Conservation (phyloP, 1,284 basidiomycete species). For the Cystobasidiaceae sp. region DNA sequence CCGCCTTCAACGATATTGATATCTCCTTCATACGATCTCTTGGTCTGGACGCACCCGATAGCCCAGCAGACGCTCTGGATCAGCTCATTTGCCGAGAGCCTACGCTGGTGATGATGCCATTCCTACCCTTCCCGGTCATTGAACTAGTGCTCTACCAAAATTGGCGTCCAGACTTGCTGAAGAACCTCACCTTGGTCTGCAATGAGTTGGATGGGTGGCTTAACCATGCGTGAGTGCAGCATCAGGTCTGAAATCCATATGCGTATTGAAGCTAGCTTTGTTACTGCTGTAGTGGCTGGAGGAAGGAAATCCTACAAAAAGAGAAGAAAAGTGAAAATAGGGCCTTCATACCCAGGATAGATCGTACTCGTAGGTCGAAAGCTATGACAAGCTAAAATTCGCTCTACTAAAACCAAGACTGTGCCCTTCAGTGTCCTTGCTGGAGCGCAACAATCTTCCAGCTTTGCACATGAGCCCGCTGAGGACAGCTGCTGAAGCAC, state of each 20-base stretch:
- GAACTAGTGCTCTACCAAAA: conserved; percentile 10
- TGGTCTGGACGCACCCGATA: neutral
- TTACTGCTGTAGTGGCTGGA: too few species aligned
- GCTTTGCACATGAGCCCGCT: too few species aligned
- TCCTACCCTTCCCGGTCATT: conserved; percentile 5
- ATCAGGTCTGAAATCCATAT: neutral
- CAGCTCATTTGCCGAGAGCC: conserved; percentile 19
- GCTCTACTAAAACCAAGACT: too few species aligned
- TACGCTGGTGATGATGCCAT: conserved; percentile 19
- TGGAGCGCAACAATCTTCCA: too few species aligned
- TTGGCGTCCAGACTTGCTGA: neutral
- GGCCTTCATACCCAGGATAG: too few species aligned
- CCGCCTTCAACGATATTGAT: conserved; percentile 5
- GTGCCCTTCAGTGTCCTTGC: too few species aligned
- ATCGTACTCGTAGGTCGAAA: too few species aligned
- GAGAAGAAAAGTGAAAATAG: too few species aligned
- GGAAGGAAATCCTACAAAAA: too few species aligned
- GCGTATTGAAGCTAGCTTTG: too few species aligned
- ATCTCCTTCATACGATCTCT: conserved; percentile 1
- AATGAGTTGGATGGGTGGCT: conserved; percentile 12
- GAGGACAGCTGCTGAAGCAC: too few species aligned
- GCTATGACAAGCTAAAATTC: too few species aligned
- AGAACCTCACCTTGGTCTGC: conserved; percentile 1
- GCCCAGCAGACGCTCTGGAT: neutral
- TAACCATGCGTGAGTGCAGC: conserved; percentile 12